Evolutionary conservation across 73 alveolate genomes (phyloP).

Genomic region (Stentor roeselii): DNA sequence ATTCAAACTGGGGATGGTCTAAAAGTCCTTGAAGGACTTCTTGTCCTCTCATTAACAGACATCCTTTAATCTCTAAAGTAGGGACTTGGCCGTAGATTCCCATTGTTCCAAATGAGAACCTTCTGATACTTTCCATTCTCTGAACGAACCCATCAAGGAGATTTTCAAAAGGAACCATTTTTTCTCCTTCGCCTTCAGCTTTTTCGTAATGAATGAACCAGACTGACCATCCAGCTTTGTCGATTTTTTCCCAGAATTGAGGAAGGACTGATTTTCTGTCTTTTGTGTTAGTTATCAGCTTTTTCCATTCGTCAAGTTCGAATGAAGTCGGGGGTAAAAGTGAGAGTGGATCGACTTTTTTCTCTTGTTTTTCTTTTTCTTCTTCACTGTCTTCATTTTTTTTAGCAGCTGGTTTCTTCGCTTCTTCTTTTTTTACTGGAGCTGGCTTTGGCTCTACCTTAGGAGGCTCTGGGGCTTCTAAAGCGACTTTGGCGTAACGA

Average conservation of each 20-base stretch:
- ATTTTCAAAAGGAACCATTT: conserved; percentile 65
- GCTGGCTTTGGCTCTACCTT: neutral
- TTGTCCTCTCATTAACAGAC: conserved; percentile 92
- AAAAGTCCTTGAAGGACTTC: conserved; percentile 69
- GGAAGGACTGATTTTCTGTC: conserved; percentile 73
- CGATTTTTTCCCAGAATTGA: conserved; percentile 64
- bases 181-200: conserved; percentile 85
- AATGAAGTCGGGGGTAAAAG: conserved; percentile 69
- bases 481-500: conserved; percentile 53
- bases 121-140: conserved; percentile 78
- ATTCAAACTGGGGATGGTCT: conserved; percentile 82
- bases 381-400: conserved; percentile 50
- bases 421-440: conserved; percentile 54
- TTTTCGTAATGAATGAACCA: conserved; percentile 88
- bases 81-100: conserved; percentile 94
- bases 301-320: conserved; percentile 81
- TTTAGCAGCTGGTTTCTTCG: conserved; percentile 40
- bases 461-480: conserved; percentile 27
- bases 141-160: conserved; percentile 86
- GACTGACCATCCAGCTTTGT: conserved; percentile 72
- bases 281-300: conserved; percentile 63
- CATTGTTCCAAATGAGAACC: conserved; percentile 70
- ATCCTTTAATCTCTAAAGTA: conserved; percentile 84
- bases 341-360: conserved; percentile 45
- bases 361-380: conserved; percentile 47